Base-by-base conservation (phyloP, 768 basidiomycete species). In the Mycena filopes region DNA sequence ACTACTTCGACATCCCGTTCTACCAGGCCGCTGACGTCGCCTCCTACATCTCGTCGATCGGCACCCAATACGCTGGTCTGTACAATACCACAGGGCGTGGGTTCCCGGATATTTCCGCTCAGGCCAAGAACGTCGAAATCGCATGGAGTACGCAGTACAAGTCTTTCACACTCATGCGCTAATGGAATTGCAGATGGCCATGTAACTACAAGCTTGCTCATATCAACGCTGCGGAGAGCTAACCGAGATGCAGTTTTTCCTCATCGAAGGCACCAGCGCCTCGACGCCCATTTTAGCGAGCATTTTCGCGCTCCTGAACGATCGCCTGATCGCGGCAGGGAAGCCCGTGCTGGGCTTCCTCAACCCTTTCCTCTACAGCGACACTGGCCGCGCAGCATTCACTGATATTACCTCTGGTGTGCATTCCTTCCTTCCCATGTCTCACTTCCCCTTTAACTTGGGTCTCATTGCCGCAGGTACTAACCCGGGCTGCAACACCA, bases 241-340 rank as follows among this genome's bases (percentile, higher is more conserved):
- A 2, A 36, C 36, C 15, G 10, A 23, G 15, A 38, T 15, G 8
- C 20, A 13, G 50, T 21, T 25, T 21, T 31, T 23, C 33, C 41
- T 55, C 12, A 71, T 79, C 29, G 72, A 58, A 2, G 86, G 86
- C 42, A 86, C 85, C 4, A 84, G 83, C 20, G 78, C 78, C 4
- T 20, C 83, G 0, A 49, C 78, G 11, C 84, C 85, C 0, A 78
- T 82, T 1, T 82, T 86, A 57, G 78, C 83, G 0, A 76, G 76
- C 45, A 72, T 84, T 51, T 70, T 84, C 23, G 71, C 82, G 3
- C 77, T 84, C 66, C 67, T 85, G 40, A 83, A 84, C 45, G 81
- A 84, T 36, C 80, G 77, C 0, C 76, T 80, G 12, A 43, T 81
- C 20, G 72, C 60, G 1, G 73, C 70, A 0, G 75, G 76, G 0